These are phyloP conservation scores for Eucalyptus pauciflora DNA, from an alignment of 345 rosid species.

Conservation along the genomic window DNA sequence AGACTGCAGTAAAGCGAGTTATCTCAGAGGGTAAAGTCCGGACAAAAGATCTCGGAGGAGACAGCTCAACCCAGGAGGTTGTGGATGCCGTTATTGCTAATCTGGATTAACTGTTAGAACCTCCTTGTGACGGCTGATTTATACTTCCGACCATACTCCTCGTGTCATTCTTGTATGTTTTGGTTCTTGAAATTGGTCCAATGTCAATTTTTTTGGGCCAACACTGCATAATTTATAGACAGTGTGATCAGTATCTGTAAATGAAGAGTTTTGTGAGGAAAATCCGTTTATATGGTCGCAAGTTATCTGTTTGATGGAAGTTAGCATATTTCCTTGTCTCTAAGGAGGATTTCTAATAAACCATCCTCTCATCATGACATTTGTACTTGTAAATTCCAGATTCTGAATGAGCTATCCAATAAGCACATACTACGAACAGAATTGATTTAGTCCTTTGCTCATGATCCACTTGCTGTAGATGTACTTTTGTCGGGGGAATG, in stretches of 20 bases:
- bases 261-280: not conserved
- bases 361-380: not conserved
- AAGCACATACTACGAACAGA: not conserved
- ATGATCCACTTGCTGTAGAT: not conserved
- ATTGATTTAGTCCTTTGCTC: not conserved
- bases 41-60: constrained; percentile 35
- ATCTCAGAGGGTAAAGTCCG: constrained; percentile 15
- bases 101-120: not conserved
- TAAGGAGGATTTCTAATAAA: not conserved
- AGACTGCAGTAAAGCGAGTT: constrained; percentile 28
- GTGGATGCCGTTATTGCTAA: constrained; percentile 28
- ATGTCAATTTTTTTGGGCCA: not conserved
- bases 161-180: not conserved
- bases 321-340: not conserved
- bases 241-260: not conserved
- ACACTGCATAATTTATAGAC: not conserved
- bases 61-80: constrained; percentile 32
- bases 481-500: not conserved
- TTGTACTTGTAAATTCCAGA: not conserved
- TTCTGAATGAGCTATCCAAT: not conserved
- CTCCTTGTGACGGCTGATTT: not conserved
- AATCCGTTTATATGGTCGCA: not conserved
- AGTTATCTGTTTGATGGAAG: not conserved
- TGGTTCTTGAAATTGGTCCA: not conserved
- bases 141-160: not conserved